Conservation (phyloP, 1,139 yeast species). For the Magnusiomyces tetraspermus region DNA sequence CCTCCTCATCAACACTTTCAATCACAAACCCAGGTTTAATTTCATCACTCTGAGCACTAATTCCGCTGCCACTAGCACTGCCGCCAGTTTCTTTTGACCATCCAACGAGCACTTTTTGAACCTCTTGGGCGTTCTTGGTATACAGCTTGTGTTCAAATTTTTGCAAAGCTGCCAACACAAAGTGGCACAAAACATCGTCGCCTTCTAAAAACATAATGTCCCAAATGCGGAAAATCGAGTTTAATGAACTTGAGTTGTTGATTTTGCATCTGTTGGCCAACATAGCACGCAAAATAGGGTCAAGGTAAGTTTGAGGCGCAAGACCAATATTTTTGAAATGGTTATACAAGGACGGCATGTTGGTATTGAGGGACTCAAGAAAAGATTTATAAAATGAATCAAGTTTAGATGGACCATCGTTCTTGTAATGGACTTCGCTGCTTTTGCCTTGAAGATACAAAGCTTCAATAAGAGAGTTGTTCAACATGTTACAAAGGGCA, state of each 20-base stretch:
- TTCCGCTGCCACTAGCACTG: too few species aligned
- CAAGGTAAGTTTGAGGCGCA: constrained; percentile 32
- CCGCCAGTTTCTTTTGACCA: too few species aligned
- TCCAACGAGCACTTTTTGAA: too few species aligned
- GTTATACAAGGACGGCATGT: constrained; percentile 39
- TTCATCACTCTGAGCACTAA: too few species aligned
- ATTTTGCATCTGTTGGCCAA: too few species aligned
- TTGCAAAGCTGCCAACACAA: constrained; percentile 41
- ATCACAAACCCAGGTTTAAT: too few species aligned
- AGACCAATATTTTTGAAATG: constrained; percentile 43
- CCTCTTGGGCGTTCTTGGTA: constrained; percentile 40
- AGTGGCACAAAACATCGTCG: constrained; percentile 42
- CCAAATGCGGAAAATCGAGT: constrained; percentile 37
- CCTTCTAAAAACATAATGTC: constrained; percentile 58
- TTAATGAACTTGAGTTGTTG: constrained; percentile 26
- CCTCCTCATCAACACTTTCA: too few species aligned
- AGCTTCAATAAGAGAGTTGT: constrained; percentile 29
- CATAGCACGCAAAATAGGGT: constrained; percentile 32
- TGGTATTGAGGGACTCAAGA: constrained; percentile 38
- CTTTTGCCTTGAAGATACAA: constrained; percentile 24
- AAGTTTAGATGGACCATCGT: too few species aligned
- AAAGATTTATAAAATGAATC: constrained; percentile 37
- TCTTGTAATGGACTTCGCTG: too few species aligned
- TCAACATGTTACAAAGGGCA: constrained; percentile 39
- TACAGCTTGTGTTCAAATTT: constrained; percentile 44